Evolutionary conservation across 257 asterid genomes (phyloP).

Genomic region (Gardenia jasminoides): DNA sequence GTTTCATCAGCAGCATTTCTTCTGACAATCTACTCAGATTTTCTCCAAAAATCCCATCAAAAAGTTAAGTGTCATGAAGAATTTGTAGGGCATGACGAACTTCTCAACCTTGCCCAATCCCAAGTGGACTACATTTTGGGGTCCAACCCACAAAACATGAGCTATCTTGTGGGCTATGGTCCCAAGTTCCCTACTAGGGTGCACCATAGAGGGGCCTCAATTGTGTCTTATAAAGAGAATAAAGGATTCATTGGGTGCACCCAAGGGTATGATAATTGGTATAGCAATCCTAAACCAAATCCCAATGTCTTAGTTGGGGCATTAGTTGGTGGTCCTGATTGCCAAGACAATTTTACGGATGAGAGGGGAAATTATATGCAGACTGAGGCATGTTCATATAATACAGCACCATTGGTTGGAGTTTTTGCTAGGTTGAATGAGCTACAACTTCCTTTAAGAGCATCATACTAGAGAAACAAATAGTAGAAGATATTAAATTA

Average conservation of each 20-base stretch:
- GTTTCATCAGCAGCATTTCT: conserved; percentile 46
- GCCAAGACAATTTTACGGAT: conserved; percentile 48
- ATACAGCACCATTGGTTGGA: conserved; percentile 75
- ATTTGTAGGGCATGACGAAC: conserved; percentile 23
- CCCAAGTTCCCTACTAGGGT: conserved; percentile 44
- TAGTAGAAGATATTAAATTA: not conserved
- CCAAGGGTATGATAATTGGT: conserved; percentile 69
- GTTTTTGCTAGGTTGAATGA: conserved; percentile 52
- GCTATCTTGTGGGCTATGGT: conserved; percentile 82
- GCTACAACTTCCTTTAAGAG: conserved; percentile 15
- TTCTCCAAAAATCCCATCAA: conserved; percentile 38
- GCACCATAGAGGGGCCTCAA: conserved; percentile 77
- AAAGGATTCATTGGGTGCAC: conserved; percentile 65
- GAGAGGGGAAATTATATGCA: conserved; percentile 58
- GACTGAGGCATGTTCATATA: conserved; percentile 82
- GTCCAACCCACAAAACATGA: conserved; percentile 53
- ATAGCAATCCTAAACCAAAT: conserved; percentile 39
- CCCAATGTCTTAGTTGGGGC: conserved; percentile 67
- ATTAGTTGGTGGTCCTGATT: conserved; percentile 73
- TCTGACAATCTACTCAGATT: conserved; percentile 53
- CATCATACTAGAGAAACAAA: conserved; percentile 13
- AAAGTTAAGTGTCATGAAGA: conserved; percentile 37
- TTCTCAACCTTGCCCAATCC: conserved; percentile 43
- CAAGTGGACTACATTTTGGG: conserved; percentile 70
- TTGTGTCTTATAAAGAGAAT: conserved; percentile 35